Base-by-base conservation (phyloP, 2,329 filamentous ascomycete species). In the Magnaporthiopsis rhizophila region DNA sequence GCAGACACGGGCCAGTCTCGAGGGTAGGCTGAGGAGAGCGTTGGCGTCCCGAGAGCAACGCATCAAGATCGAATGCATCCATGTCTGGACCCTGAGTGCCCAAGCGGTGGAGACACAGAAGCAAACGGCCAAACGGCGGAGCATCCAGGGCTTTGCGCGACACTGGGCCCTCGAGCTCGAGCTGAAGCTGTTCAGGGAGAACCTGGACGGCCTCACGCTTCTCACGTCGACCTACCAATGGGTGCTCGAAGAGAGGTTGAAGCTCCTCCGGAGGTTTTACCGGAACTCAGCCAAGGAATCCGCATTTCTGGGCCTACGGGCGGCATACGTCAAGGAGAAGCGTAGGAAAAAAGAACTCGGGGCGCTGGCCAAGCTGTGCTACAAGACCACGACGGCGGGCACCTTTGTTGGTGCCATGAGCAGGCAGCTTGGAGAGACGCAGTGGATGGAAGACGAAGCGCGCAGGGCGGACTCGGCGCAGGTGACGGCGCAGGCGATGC, bases 91-190 rank as follows among this genome's bases (percentile, higher is more conserved):
- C 26, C 21, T 69, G 18, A 59, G 65, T n/a, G 58, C 57, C 2
- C 68, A 65, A 67, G 63, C 59, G 3, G 50, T 36, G 3, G 62
- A 45, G 3, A 36, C 62, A 4, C 50, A 65, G 7, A 63, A 67
- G 6, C 64, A 60, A 9, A 62, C 62, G 11, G 60, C 64, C 32
- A 60, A 67, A 21, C 63, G 60, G 11, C 64, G 64, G 45, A 53
- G 68, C n/a, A 59, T 70, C 32, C 62, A 67, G 12, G 67, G 69
- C 3, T 68, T 66, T 8, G 60, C 71, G 50, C 64, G 66, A 13
- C 68, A 69, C 53, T 75, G 74, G 74, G 65, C 65, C 18, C 68
- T 68, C 32, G 70, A 72, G 66, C 66, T 70, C 34, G 68, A 67
- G 36, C 69, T 74, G 2, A 67, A 62, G 11, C 26, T 66, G 0